Evolutionary conservation across 495 filamentous ascomycete genomes (phyloP), one percentile per base, ranked within the genome.

Genomic region (Filosporella fistucella): DNA sequence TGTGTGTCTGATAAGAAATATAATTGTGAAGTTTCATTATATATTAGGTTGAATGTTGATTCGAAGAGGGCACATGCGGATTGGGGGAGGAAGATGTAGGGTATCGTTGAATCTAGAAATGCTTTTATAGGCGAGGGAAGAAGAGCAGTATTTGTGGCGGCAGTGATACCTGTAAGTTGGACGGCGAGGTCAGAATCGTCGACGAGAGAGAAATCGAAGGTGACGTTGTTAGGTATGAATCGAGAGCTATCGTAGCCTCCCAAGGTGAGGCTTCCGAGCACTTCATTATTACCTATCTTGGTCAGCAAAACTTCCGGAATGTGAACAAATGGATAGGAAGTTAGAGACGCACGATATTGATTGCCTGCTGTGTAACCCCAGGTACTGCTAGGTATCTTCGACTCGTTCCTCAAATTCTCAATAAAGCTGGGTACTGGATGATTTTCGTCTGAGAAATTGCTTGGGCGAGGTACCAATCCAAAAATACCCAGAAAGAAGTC

Each of bases 301-400:
- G n/a, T n/a, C n/a, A n/a, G n/a, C n/a, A n/a, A n/a, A n/a, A n/a
- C n/a, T n/a, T n/a, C n/a, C n/a, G n/a, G n/a, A n/a, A n/a, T n/a
- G n/a, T n/a, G n/a, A n/a, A n/a, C n/a, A n/a, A n/a, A n/a, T n/a
- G n/a, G n/a, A n/a, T n/a, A n/a, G n/a, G n/a, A n/a, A n/a, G n/a
- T n/a, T n/a, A 21, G n/a, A 22, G 26, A 13, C 51, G 28, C 18
- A 50, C 54, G 40, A 53, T 81, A 80, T 47, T 66, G 65, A 16
- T 70, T 70, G 7, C 76, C 78, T 13, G 75, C 77, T n/a, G 77
- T 81, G 57, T 79, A 81, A 20, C 67, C 76, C 63, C 66, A 79
- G 18, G 68, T 71, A 10, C 73, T 20, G 52, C 75, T 78, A 8
- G 75, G 73, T 18, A 80, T 77, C 17, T 64, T 45, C 8, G 62